A percentile compares a stretch with the other conserved stretches of the same genome.
Conservation (phyloP, 495 filamentous ascomycete species). For the Echria macrotheca region DNA sequence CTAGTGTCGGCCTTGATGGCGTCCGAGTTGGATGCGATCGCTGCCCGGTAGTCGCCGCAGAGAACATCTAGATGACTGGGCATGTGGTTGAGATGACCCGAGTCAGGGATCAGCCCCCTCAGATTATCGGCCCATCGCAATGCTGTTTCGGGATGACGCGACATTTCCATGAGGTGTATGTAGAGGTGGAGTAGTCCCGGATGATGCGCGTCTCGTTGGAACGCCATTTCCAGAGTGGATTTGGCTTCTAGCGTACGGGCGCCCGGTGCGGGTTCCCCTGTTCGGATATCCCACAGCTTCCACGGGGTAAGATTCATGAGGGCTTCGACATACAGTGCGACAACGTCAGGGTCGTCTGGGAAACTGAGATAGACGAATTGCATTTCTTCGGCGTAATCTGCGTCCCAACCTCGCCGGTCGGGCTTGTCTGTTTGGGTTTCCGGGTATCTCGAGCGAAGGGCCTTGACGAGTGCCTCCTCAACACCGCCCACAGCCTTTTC, state of each 20-base stretch:
- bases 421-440: conserved; percentile 44
- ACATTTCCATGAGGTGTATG: conserved; percentile 75
- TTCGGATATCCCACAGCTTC: conserved; percentile 58
- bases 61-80: conserved; percentile 64
- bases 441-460: conserved; percentile 53
- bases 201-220: conserved; percentile 45
- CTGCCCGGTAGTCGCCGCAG: conserved; percentile 59
- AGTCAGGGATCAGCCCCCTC: conserved; percentile 57
- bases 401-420: too few relatives aligned
- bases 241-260: conserved; percentile 56
- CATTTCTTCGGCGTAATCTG: conserved; percentile 59
- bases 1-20: conserved; percentile 59
- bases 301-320: conserved; percentile 67
- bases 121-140: conserved; percentile 53
- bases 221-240: conserved; percentile 46
- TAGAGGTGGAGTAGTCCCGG: conserved; percentile 65
- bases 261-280: conserved; percentile 47
- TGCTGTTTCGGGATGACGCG: conserved; percentile 52
- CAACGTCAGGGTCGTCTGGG: conserved; percentile 54
- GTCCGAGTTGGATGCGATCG: conserved; percentile 55
- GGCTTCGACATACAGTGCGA: conserved; percentile 57
- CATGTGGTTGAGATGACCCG: conserved; percentile 71
- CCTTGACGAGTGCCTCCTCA: conserved; percentile 54
- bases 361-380: conserved; percentile 47
- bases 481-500: conserved; percentile 27